Evolutionary conservation across 768 basidiomycete species (phyloP), one percentile per base, ranked within the genome.

Genomic region (Trametes meyenii): DNA sequence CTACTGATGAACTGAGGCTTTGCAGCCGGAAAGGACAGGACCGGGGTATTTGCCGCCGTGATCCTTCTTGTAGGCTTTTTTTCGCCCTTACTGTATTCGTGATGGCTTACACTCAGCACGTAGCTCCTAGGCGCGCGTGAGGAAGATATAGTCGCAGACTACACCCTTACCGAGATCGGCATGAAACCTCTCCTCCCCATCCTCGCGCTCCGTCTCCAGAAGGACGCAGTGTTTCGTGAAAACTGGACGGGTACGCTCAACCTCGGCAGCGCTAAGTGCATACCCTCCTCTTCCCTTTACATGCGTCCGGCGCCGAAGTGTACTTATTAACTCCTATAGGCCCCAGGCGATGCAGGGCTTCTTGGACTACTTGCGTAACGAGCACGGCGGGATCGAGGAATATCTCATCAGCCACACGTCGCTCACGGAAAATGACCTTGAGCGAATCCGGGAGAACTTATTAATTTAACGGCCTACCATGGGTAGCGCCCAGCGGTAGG

Each of bases 21-120:
- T 57, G 48, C 57, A 80, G 78, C 72, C 21, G 81, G 80, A 1
- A 80, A 81, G 61, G 79, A 81, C 67, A 65, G 80, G 33, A 79
- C 79, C 5, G 79, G 77, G 4, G 55, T 79, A 12, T 72, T 78
- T 57, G 70, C 72, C 10, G 77, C 77, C 17, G 56, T 78, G 11
- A 65, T 78, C 10, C 66, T 77, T 40, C 65, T 74, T 70, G 76
- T 77, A n/a, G n/a, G 46, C 44, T 58, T 36, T 5, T 29, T n/a
- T 5, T 13, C 43, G 44, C 50, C 40, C 14, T 16, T 43, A 7
- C 35, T 42, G 13, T 10, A 19, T 8, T 2, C n/a, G 36, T 51
- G 26, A n/a, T 21, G 13, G 33, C 39, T 2, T 43, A 5, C 29
- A 40, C 29, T 24, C 21, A 0, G n/a, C 55, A 44, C 17, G 38